phyloP scores from a whole-genome alignment of 1,284 basidiomycete genomes.

The Gymnopus androsaceus region DNA sequence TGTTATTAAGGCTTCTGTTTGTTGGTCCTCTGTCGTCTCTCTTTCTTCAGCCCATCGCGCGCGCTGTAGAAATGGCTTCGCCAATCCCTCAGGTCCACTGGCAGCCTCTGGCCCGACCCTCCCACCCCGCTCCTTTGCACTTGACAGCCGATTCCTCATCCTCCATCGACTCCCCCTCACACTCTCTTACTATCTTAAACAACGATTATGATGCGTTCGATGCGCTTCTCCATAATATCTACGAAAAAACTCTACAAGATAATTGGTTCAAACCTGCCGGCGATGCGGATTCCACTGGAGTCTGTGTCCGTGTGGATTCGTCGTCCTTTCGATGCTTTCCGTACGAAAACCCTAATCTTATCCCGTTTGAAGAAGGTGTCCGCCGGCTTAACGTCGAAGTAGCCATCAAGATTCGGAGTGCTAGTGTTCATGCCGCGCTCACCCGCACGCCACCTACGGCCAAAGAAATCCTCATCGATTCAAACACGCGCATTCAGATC shows the following conservation, averaged over 20 bases:
- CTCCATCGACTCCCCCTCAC: conserved; percentile 1
- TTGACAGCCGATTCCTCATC: not conserved
- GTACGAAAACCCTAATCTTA: conserved; percentile 64
- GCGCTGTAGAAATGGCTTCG: not conserved
- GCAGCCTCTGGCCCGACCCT: not conserved
- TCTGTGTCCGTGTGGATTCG: conserved; percentile 60
- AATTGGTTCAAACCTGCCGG: conserved; percentile 77
- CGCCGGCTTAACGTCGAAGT: conserved; percentile 6
- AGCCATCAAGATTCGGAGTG: conserved; percentile 64
- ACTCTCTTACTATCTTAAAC: conserved; percentile 13
- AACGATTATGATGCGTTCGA: conserved; percentile 20
- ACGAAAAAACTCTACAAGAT: conserved; percentile 60
- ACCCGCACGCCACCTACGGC: conserved; percentile 35
- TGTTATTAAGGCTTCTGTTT: not conserved
- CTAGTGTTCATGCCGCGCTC: conserved; percentile 76
- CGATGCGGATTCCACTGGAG: conserved; percentile 68
- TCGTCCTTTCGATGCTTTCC: conserved; percentile 63
- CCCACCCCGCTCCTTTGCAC: not conserved
- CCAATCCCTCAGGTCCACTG: not conserved
- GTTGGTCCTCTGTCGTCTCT: not conserved
- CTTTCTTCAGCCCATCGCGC: not conserved
- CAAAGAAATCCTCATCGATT: conserved; percentile 56
- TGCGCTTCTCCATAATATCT: conserved; percentile 16
- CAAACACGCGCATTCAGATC: conserved; percentile 65
- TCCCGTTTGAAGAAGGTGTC: conserved; percentile 54